Evolutionary conservation across 2,329 filamentous ascomycete species (phyloP), one percentile per base, ranked within the genome.

Genomic region (Rutstroemia sp.): DNA sequence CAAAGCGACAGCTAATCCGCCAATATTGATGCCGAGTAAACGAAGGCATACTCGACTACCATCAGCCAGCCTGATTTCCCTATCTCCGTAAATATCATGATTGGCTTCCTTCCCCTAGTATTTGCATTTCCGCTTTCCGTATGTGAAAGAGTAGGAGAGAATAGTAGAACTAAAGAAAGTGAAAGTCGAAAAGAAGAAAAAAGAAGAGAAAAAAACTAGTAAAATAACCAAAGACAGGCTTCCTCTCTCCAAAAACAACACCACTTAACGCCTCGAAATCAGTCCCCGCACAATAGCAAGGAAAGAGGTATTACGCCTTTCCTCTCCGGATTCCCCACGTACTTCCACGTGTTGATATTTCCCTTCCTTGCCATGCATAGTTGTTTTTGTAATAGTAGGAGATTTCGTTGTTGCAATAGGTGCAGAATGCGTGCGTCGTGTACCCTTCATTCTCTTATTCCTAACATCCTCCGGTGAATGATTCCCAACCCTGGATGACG

Each of bases 401-500:
- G 19, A 27, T 41, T 54, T 50, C 25, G 4, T 45, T 16, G 46
- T 51, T 21, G 27, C 30, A 25, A 55, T 44, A 25, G 53, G 47
- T 51, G 53, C 27, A 55, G 53, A 51, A 42, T 45, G 38, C 50
- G 46, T 55, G 30, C 47, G 23, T 49, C 37, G 53, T 37, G 23
- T 14, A 4, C 19, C 14, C 21, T 58, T 57, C 49, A 37, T 57
- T 44, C 37, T 41, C 41, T 53, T 47, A 34, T 53, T 53, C 49
- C 53, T 50, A 58, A 25, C 19, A 45, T 50, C 52, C 18, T 58
- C 47, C 52, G 12, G 21, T 21, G 50, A 39, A 21, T 38, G 38
- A 23, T 50, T 51, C 49, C 53, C 46, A 55, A 55, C 53, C 53
- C 53, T 55, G 53, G 46, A 55, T 54, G 62, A 65, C 63, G 63